These are phyloP conservation scores for Boletus albobrunnescens DNA, from an alignment of 1,284 basidiomycete genomes.

Conservation along the genomic window DNA sequence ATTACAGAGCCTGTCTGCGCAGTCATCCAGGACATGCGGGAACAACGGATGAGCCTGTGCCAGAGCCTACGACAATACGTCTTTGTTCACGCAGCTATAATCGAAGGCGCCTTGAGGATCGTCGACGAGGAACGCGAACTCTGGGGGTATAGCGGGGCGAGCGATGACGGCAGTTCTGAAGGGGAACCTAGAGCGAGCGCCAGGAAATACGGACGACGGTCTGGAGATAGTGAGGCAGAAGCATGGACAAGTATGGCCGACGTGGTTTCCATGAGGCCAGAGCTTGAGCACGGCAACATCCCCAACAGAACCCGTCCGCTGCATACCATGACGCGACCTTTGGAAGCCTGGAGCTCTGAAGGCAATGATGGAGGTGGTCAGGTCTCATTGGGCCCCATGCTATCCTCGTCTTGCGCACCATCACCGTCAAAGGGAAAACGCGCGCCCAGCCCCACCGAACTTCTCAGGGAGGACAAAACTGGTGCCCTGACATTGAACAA, in stretches of 20 bases:
- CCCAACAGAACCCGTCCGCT: slow-evolving; percentile 8
- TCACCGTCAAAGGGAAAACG: slow-evolving; percentile 52
- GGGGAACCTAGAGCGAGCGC: slow-evolving; percentile 3
- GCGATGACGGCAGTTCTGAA: slow-evolving; percentile 28
- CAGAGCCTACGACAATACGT: slow-evolving; percentile 88
- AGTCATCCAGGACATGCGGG: slow-evolving; percentile 83
- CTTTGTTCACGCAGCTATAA: slow-evolving; percentile 82
- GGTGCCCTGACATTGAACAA: slow-evolving; percentile 58
- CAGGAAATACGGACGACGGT: neutral
- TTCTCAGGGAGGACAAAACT: slow-evolving; percentile 55
- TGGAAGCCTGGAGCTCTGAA: slow-evolving; percentile 9
- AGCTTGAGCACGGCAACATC: neutral
- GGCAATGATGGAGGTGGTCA: slow-evolving; percentile 12
- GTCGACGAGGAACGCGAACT: slow-evolving; percentile 66
- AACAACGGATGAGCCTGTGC: slow-evolving; percentile 88
- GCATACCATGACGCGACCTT: slow-evolving; percentile 5
- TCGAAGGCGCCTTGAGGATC: slow-evolving; percentile 75
- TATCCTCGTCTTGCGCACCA: slow-evolving; percentile 22
- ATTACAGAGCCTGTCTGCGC: slow-evolving; percentile 72
- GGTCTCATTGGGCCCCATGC: slow-evolving; percentile 8
- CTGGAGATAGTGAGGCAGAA: slow-evolving; percentile 9
- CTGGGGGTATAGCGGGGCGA: slow-evolving; percentile 27
- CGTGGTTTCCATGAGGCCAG: neutral
- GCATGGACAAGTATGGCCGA: slow-evolving; percentile 5
- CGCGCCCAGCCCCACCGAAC: slow-evolving; percentile 67